Evolutionary conservation across 208 protist genomes (phyloP).

Genomic region (Balamuthia mandrillaris): DNA sequence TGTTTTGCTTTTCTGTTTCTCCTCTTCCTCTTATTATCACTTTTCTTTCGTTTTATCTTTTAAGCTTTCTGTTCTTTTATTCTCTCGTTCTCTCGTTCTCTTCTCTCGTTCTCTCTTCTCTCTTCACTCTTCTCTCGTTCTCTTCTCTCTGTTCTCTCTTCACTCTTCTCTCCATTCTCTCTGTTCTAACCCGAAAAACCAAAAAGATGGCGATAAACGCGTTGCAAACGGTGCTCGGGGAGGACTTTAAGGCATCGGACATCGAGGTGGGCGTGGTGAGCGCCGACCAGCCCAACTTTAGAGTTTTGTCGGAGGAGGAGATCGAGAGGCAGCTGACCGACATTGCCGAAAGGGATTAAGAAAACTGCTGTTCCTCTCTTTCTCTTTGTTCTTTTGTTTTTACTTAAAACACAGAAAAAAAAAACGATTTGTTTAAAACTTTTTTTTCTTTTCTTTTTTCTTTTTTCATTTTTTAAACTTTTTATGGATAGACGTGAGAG

Average conservation of each 20-base stretch:
- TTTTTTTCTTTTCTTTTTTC: too few relatives aligned
- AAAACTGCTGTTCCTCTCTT: too few relatives aligned
- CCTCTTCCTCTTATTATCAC: not conserved
- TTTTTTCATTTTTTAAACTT: too few relatives aligned
- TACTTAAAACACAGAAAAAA: too few relatives aligned
- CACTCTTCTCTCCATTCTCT: not conserved
- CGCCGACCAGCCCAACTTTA: conserved; percentile 56
- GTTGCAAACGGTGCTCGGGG: conserved; percentile 69
- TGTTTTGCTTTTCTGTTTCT: too few relatives aligned
- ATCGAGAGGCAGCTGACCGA: conserved; percentile 69
- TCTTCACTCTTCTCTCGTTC: too few relatives aligned
- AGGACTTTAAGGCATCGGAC: conserved; percentile 74
- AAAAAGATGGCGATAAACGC: conserved; percentile 66
- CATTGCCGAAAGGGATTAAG: conserved; percentile 61
- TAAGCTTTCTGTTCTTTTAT: not conserved
- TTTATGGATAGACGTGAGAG: too few relatives aligned
- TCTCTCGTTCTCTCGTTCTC: too few relatives aligned
- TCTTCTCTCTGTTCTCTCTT: not conserved
- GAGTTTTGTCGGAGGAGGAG: conserved; percentile 50
- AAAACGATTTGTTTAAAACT: too few relatives aligned
- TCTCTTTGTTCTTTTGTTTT: too few relatives aligned
- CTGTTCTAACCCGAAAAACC: not conserved
- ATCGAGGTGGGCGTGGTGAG: conserved; percentile 71
- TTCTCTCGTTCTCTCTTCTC: too few relatives aligned
- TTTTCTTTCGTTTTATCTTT: not conserved